A percentile compares a stretch with the other conserved stretches of the same genome.
Evolutionary conservation across 1,284 basidiomycete species (phyloP).

Genomic region (Meira nashicola): DNA sequence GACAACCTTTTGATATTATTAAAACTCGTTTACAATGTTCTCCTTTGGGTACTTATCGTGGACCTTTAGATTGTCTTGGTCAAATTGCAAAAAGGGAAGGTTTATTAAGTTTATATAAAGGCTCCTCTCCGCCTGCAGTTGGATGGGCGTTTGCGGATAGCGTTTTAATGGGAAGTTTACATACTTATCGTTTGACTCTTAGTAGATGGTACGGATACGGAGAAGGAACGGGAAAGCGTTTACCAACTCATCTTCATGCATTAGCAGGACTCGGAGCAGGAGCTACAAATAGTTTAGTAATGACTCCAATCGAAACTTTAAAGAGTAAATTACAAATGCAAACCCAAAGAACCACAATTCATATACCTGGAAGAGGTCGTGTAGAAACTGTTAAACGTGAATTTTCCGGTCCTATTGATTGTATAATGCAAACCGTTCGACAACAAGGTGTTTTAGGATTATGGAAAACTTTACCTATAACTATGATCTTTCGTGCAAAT

Average conservation of each 20-base stretch:
- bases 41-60: slow-evolving; percentile 65
- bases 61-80: slow-evolving; percentile 65
- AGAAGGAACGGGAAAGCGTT: slow-evolving; percentile 20
- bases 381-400: slow-evolving; percentile 12
- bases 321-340: slow-evolving; percentile 74
- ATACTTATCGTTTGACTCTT: slow-evolving; percentile 33
- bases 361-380: slow-evolving; percentile 10
- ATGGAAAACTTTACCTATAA: slow-evolving; percentile 53
- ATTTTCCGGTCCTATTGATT: slow-evolving; percentile 52
- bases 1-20: slow-evolving; percentile 62
- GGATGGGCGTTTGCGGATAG: slow-evolving; percentile 74
- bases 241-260: slow-evolving; percentile 34
- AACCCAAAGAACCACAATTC: slow-evolving; percentile 58
- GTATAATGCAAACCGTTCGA: slow-evolving; percentile 45
- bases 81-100: slow-evolving; percentile 64
- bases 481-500: slow-evolving; percentile 52
- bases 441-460: slow-evolving; percentile 44
- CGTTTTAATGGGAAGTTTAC: slow-evolving; percentile 67
- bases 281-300: slow-evolving; percentile 65
- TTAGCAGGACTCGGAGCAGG: slow-evolving; percentile 65
- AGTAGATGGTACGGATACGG: slow-evolving; percentile 13
- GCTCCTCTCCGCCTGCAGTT: slow-evolving; percentile 64
- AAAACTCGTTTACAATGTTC: slow-evolving; percentile 72
- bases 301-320: slow-evolving; percentile 61
- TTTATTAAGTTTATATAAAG: slow-evolving; percentile 53